A percentile compares a stretch with the other conserved stretches of the same genome.
phyloP scores from a whole-genome alignment of 1,139 yeast genomes.

The Kodamaea alishanica region DNA sequence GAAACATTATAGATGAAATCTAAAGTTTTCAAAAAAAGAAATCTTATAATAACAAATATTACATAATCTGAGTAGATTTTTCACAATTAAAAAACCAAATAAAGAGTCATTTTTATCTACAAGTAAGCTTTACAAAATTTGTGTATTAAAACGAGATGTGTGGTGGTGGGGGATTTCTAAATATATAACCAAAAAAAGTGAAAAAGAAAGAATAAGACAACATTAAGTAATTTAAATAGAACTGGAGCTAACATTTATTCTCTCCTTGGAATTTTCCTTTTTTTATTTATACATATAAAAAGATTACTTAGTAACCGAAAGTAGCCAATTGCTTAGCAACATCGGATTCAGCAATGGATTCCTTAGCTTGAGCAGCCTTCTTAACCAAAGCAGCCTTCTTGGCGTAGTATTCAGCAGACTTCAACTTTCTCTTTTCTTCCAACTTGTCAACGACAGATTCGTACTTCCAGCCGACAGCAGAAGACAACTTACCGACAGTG shows the following conservation, averaged over 20 bases:
- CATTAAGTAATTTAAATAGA: not conserved
- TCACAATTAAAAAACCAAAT: no score
- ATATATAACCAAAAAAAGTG: not conserved
- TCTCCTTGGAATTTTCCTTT: slow-evolving; percentile 1
- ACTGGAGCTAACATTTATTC: not conserved
- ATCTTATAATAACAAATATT: no score
- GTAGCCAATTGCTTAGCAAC: slow-evolving; percentile 74
- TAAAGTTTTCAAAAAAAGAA: no score
- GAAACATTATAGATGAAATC: no score
- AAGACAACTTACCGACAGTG: slow-evolving; percentile 92
- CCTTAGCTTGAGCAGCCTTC: slow-evolving; percentile 84
- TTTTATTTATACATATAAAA: slow-evolving; percentile 8
- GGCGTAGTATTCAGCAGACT: slow-evolving; percentile 98
- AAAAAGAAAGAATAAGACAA: not conserved
- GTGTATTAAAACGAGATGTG: no score
- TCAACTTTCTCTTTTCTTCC: slow-evolving; percentile 99
- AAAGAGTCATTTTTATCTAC: no score
- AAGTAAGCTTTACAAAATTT: no score
- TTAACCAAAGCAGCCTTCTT: slow-evolving; percentile 95
- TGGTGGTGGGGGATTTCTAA: no score
- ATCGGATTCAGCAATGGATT: slow-evolving; percentile 72
- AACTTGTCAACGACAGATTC: slow-evolving; percentile 95
- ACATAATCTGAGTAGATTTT: no score
- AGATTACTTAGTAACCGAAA: slow-evolving; percentile 63
- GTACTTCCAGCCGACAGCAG: slow-evolving; percentile 99